Percentiles rank a stretch among this genome's conserved stretches.
Evolutionary conservation across 345 rosid species (phyloP).

Genomic region (Gossypioides kirkii): DNA sequence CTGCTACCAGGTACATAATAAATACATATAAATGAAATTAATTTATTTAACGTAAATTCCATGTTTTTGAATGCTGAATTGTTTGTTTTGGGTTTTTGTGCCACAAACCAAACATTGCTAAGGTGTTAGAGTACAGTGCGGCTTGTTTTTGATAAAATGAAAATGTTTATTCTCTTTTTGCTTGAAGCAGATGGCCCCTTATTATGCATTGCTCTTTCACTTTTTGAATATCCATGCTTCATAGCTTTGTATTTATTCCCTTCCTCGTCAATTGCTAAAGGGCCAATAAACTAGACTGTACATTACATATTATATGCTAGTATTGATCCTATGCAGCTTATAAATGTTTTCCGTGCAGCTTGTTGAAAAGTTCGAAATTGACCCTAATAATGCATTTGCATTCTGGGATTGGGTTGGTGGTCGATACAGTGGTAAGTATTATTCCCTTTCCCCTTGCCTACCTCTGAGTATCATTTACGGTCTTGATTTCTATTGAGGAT

Average conservation of each 20-base stretch:
- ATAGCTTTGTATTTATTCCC: neutral
- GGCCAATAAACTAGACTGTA: neutral
- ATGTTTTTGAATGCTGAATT: slow-evolving; percentile 21
- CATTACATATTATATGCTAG: neutral
- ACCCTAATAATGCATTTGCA: slow-evolving; percentile 95
- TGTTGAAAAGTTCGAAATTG: slow-evolving; percentile 94
- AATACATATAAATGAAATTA: too few species aligned
- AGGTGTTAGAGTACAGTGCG: neutral
- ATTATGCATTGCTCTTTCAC: neutral
- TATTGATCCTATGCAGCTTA: slow-evolving; percentile 42
- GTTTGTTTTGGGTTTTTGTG: neutral
- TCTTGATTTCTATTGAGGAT: neutral
- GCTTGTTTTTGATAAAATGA: neutral
- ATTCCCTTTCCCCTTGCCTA: neutral
- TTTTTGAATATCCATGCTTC: neutral
- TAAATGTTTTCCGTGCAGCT: slow-evolving; percentile 47
- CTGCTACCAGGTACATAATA: slow-evolving; percentile 47
- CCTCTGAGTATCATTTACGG: neutral
- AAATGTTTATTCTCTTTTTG: neutral
- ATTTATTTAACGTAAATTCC: too few species aligned
- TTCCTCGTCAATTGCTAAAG: neutral
- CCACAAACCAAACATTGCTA: neutral
- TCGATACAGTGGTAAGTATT: slow-evolving; percentile 77
- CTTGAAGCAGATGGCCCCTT: neutral
- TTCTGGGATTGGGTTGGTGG: slow-evolving; percentile 99